Conservation (phyloP, 495 filamentous ascomycete genomes). For the Penicillium angulare region DNA sequence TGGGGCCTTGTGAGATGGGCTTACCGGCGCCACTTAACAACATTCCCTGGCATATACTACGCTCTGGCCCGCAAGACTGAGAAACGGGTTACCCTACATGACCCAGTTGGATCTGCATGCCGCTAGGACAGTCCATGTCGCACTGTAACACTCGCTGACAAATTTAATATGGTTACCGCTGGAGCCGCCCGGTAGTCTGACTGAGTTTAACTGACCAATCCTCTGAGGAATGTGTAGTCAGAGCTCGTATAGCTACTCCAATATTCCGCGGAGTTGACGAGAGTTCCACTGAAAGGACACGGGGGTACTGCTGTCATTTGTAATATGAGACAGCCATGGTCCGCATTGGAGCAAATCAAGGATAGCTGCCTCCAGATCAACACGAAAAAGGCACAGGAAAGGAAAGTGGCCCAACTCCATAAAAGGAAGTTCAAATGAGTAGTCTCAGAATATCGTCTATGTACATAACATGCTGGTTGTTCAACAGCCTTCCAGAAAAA, state of each 20-base stretch:
- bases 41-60: too few species aligned
- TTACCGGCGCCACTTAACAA: conserved; percentile 9
- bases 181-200: not conserved
- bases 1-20: conserved; percentile 2
- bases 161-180: conserved; percentile 2
- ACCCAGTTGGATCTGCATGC: conserved; percentile 11
- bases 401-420: conserved; percentile 34
- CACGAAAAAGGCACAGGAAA: not conserved
- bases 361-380: too few species aligned
- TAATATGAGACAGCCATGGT: not conserved
- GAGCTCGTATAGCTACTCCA: not conserved
- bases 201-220: not conserved
- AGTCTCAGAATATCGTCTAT: conserved; percentile 43
- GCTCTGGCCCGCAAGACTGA: too few species aligned
- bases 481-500: conserved; percentile 23
- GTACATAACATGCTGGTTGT: conserved; percentile 43
- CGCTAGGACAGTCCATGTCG: not conserved
- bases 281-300: too few species aligned
- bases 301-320: not conserved
- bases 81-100: too few species aligned
- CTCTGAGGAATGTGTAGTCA: not conserved
- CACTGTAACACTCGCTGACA: conserved; percentile 1
- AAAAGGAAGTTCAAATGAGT: conserved; percentile 39
- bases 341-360: too few species aligned
- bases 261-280: not conserved